Base-by-base conservation (phyloP, 805 yeast genomes). In the Yamadazyma scolyti region DNA sequence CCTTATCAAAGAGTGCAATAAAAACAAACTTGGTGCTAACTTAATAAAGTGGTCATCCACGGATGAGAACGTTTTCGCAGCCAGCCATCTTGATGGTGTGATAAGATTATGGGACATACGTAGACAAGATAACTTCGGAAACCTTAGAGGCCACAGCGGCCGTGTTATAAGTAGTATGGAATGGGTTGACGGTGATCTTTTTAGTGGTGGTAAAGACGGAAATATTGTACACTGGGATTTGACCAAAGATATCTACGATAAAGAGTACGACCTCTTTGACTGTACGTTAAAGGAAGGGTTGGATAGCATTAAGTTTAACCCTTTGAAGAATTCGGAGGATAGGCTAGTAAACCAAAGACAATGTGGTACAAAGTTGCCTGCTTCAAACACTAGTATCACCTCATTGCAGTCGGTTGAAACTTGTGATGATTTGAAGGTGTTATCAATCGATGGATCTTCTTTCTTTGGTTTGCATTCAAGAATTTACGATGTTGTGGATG, bases 71-170 rank as follows among this genome's bases (percentile, higher is more conserved):
- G 57, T 75, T 13, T 61, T 85, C 16, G 86, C 88, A 3, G 74
- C 87, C 2, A 75, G 79, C 5, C 82, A 78, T 42, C 54, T 61
- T 20, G 75, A 75, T 41, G 75, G 74, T 4, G 54, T 73, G 3
- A 71, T 79, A 24, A 63, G 78, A 42, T 60, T 85, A 19, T 85
- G 94, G 94, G 95, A 85, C 56, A 74, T 82, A 26, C 66, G 95
- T 40, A 71, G 67, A 43, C 67, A 75, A 23, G 69, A 67, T 11
- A 77, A 79, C 2, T 58, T 75, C 31, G 72, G 76, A 6, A 58
- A 60, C 23, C 58, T 82, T 22, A 48, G 58, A 2, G 85, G 84
- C 1, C 87, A 81, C 45, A 79, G 73, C 37, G 52, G 54, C 20
- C 29, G 28, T n/a, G 36, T 39, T 12, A 62, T 85, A 10, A 72